Conservation (phyloP, 768 basidiomycete genomes). For the Phlebiopsis gigantea region DNA sequence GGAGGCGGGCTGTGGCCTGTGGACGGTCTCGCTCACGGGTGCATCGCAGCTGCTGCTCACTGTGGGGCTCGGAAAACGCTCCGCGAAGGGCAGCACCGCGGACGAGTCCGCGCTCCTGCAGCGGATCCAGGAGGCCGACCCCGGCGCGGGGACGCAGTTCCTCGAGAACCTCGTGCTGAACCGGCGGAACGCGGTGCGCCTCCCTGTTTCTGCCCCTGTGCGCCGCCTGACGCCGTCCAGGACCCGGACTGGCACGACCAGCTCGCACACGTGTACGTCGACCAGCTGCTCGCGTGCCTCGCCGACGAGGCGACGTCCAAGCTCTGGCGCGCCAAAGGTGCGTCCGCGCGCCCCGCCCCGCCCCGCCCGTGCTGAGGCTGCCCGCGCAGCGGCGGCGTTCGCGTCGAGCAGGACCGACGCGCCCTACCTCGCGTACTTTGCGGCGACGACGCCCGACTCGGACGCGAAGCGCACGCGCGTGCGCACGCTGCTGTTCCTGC, state of each 20-base stretch:
- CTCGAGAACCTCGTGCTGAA: slow-evolving; percentile 78
- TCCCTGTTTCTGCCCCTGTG: neutral
- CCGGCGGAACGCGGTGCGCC: slow-evolving; percentile 52
- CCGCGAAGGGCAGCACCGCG: slow-evolving; percentile 39
- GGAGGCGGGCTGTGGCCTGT: slow-evolving; percentile 8
- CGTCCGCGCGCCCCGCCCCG: neutral
- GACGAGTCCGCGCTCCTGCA: slow-evolving; percentile 58
- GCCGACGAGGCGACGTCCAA: slow-evolving; percentile 47
- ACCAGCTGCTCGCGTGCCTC: slow-evolving; percentile 46
- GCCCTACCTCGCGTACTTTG: slow-evolving; percentile 70
- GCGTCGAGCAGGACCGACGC: slow-evolving; percentile 22
- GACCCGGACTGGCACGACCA: slow-evolving; percentile 61
- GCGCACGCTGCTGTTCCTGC: slow-evolving; percentile 74
- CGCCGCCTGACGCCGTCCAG: slow-evolving; percentile 26
- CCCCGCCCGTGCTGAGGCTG: neutral
- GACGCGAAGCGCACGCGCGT: slow-evolving; percentile 67
- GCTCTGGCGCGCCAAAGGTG: slow-evolving; percentile 72
- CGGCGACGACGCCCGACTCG: slow-evolving; percentile 79
- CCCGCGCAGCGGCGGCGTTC: slow-evolving; percentile 23
- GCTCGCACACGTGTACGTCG: slow-evolving; percentile 52
- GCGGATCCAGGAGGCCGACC: slow-evolving; percentile 50
- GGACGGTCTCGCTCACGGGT: slow-evolving; percentile 1
- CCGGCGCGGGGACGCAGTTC: slow-evolving; percentile 62
- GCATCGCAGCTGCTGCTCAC: slow-evolving; percentile 55
- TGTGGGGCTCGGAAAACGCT: slow-evolving; percentile 48